These are phyloP conservation scores for Nissolia schottii DNA, from an alignment of 306 rosid species.

Conservation along the genomic window DNA sequence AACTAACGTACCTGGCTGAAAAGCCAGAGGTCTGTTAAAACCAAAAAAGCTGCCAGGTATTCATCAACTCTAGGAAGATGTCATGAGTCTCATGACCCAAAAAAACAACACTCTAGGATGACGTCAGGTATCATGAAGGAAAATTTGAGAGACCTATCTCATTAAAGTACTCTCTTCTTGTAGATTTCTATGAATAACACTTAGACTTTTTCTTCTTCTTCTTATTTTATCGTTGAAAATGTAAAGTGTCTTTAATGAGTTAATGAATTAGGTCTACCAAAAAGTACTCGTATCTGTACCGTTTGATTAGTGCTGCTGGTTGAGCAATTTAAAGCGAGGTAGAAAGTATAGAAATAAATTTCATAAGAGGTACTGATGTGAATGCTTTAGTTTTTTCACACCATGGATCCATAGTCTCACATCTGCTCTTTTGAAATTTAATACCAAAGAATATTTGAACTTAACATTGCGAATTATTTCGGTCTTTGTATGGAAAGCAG, in stretches of 20 bases:
- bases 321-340: neutral
- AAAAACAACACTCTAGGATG: too few species aligned
- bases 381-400: neutral
- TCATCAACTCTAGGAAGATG: neutral
- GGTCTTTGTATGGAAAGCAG: neutral
- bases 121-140: too few species aligned
- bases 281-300: neutral
- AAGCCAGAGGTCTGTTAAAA: neutral
- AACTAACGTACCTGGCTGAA: neutral
- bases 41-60: too few species aligned
- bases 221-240: too few species aligned
- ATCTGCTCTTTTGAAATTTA: neutral
- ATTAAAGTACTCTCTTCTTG: too few species aligned
- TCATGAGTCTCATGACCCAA: too few species aligned
- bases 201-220: too few species aligned
- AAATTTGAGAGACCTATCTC: too few species aligned
- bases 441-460: neutral
- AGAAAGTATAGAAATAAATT: too few species aligned
- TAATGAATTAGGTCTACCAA: too few species aligned
- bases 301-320: neutral
- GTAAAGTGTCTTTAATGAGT: too few species aligned
- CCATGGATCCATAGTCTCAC: neutral
- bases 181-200: too few species aligned
- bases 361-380: neutral
- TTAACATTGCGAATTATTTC: neutral